These are phyloP conservation scores for Verbascum thapsus DNA, from an alignment of 257 asterid genomes.

Conservation along the genomic window DNA sequence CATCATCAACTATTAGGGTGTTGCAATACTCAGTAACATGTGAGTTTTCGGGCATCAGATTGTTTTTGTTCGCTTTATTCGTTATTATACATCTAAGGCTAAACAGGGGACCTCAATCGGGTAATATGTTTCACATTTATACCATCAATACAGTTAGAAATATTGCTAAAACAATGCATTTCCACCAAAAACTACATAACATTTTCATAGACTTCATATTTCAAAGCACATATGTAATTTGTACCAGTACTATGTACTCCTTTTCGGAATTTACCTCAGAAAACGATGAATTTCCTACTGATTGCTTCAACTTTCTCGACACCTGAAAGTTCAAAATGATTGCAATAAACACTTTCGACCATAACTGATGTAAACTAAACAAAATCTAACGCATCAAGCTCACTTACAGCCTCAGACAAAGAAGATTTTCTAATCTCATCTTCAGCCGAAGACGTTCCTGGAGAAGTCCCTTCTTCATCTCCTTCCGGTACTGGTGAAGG, in stretches of 20 bases:
- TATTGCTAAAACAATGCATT: constrained; percentile 6
- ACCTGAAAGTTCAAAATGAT: constrained; percentile 39
- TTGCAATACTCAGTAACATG: constrained; percentile 6
- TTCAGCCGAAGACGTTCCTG: constrained; percentile 62
- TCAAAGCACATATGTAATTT: constrained; percentile 2
- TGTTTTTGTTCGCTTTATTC: not conserved
- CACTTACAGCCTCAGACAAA: constrained; percentile 59
- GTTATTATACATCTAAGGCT: constrained; percentile 11
- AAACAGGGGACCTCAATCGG: constrained; percentile 1
- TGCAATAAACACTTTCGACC: constrained; percentile 15
- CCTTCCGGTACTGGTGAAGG: constrained; percentile 97
- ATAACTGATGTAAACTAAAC: constrained; percentile 13
- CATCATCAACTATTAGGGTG: not conserved
- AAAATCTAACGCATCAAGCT: constrained; percentile 19
- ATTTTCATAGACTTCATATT: constrained; percentile 8
- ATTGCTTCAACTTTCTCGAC: constrained; percentile 50
- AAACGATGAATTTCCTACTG: constrained; percentile 42
- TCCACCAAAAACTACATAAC: not conserved
- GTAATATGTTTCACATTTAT: constrained; percentile 1
- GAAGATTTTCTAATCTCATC: constrained; percentile 54
- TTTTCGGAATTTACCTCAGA: constrained; percentile 48
- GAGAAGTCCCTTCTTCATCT: constrained; percentile 82
- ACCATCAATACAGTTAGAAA: not conserved
- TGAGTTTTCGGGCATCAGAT: not conserved
- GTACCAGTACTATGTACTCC: not conserved